A percentile compares a stretch with the other conserved stretches of the same genome.
Evolutionary conservation across 768 basidiomycete species (phyloP).

Genomic region (Tylopilus vinaceipallidus): DNA sequence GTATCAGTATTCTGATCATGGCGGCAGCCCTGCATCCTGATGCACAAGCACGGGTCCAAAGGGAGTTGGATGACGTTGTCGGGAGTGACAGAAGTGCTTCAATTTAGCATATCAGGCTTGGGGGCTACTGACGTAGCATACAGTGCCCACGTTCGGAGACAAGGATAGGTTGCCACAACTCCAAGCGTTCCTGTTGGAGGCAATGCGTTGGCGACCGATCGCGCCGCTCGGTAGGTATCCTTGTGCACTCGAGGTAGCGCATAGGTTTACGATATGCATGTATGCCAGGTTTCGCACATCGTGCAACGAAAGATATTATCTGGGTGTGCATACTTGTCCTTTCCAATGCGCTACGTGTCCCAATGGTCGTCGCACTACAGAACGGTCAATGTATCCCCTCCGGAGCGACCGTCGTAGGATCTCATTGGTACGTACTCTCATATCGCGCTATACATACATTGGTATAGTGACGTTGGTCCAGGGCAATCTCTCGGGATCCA

Average conservation of each 20-base stretch:
- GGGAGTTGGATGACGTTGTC: conserved; percentile 51
- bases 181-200: conserved; percentile 36
- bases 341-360: too few species aligned
- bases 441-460: too few species aligned
- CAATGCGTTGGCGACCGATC: conserved; percentile 36
- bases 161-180: conserved; percentile 32
- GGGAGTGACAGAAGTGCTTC: conserved; percentile 34
- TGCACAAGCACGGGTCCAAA: conserved; percentile 3
- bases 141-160: conserved; percentile 39
- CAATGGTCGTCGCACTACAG: background rate
- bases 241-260: background rate
- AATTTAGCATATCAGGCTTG: background rate
- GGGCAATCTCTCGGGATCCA: conserved; percentile 26
- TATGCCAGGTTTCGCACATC: conserved; percentile 49
- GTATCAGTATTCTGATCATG: too few species aligned
- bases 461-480: background rate
- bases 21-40: too few species aligned
- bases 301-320: conserved; percentile 57
- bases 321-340: conserved; percentile 40
- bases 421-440: conserved; percentile 12
- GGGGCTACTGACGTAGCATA: too few species aligned
- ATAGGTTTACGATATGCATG: too few species aligned
- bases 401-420: conserved; percentile 21
- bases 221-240: conserved; percentile 39
- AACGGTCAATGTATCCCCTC: conserved; percentile 22